Base-by-base conservation (phyloP, 2,329 filamentous ascomycete genomes). In the Cryphonectria japonica region DNA sequence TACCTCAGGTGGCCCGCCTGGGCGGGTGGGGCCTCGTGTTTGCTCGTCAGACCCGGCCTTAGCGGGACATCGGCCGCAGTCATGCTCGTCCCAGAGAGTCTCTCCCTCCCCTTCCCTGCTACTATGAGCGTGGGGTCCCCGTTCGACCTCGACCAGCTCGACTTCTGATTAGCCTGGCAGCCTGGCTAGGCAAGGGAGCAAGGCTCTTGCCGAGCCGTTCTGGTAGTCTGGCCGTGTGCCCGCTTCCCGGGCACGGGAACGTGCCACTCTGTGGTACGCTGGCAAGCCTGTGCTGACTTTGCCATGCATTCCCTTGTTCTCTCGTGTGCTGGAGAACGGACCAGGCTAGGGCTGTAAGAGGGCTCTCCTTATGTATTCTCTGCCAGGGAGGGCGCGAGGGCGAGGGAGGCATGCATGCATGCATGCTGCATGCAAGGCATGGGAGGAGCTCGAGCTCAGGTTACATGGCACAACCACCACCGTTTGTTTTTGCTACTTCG, bases 171-270 rank as follows among this genome's bases (percentile, higher is more conserved):
- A 71, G 69, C 64, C 70, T 66, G 34, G 43, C 69, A 71, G 69
- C 64, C 70, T 66, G 34, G 43, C 69, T 6, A 50, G 46, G 46
- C 46, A 50, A 68, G 62, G 43, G 66, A 65, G 63, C 66, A 63
- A 69, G 71, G 69, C 46, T 71, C 69, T 71, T 65, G 71, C 69
- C 67, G 69, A 71, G 67, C 71, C 71, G 70, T 69, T 39, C 64
- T 69, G 66, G 66, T 68, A 68, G 68, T 72, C 62, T 71, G 68
- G 54, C 54, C 54, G 54, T 59, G 54, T 32, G 71, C 60, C 68
- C 71, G 68, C 64, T 52, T 68, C 60, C 68, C 50, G 68, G 71
- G 68, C 61, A 71, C 70, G 67, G 66, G 61, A 59, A 63, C 66
- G 69, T 50, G 46, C 65, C 68, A 62, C 63, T 57, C 63, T 57